phyloP scores from a whole-genome alignment of 2,329 filamentous ascomycete species.

The Dothiorella sarmentorum region DNA sequence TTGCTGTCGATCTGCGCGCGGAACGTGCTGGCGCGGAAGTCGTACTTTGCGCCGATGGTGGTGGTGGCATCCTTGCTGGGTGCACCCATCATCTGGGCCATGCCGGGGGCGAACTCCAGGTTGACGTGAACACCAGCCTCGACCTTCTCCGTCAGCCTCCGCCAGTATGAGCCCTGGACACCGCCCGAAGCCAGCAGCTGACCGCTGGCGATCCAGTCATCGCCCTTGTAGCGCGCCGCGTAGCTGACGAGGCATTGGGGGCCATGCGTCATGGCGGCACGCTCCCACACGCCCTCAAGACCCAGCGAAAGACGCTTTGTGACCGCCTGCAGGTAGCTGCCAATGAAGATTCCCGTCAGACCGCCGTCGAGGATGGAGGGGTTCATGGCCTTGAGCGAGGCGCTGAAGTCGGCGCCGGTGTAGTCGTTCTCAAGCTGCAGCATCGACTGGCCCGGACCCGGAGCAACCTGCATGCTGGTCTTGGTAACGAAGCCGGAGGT shows the following conservation, averaged over 20 bases:
- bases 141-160: conserved; percentile 85
- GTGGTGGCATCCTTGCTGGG: conserved; percentile 83
- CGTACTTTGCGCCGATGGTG: conserved; percentile 93
- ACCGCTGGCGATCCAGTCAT: conserved; percentile 88
- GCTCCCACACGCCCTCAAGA: conserved; percentile 91
- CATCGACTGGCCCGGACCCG: conserved; percentile 76
- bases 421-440: conserved; percentile 95
- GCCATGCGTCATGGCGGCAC: conserved; percentile 74
- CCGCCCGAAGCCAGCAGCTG: conserved; percentile 87
- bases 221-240: conserved; percentile 83
- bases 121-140: conserved; percentile 95
- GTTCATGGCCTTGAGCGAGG: conserved; percentile 89
- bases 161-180: conserved; percentile 91
- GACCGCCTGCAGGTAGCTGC: conserved; percentile 89
- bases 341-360: conserved; percentile 91
- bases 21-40: conserved; percentile 94
- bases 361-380: conserved; percentile 91
- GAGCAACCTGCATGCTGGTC: conserved; percentile 79
- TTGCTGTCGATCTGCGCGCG: conserved; percentile 92
- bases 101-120: conserved; percentile 68
- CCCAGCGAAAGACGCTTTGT: conserved; percentile 84
- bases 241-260: conserved; percentile 93
- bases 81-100: conserved; percentile 68
- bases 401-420: conserved; percentile 86
- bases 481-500: conserved; percentile 76